Evolutionary conservation across 306 rosid species (phyloP), one percentile per base, ranked within the genome.

Genomic region (peach (Prunus persica)): DNA sequence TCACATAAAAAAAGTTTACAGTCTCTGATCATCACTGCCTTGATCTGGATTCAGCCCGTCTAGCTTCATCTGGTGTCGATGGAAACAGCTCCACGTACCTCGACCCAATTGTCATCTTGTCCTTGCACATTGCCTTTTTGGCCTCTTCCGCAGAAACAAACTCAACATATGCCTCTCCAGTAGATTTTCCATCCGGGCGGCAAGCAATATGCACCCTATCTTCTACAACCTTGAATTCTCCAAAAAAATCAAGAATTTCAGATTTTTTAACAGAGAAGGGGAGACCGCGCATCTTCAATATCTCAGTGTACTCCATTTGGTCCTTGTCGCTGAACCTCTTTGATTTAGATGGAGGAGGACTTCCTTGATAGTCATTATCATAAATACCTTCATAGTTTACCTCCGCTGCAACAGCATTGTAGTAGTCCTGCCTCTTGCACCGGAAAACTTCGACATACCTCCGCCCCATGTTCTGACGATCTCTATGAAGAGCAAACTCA

Each of bases 71-170:
- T 22, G 92, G 89, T 69, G 99, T 96, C 25, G 99, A 96, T 55
- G 99, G 99, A 77, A 96, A 96, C 88, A 96, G 87, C 87, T 96
- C 99, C 83, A 92, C 98, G 67, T 96, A 96, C 90, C 99, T 92
- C 50, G 99, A 92, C 52, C 99, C 99, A 25, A 96, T 96, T 41
- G 92, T 92, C 98, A 91, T 96, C 90, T 96, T 96, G 83, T 96
- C 99, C 87, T 87, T 96, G 87, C 85, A 62, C 98, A 96, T 96
- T 24, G 99, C 98, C 67, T 79, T 87, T 87, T 89, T 92, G 6
- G 99, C 99, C 87, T 96, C 98, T 8, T 91, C 99, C 8, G 79
- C 77, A 24, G 99, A 91, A 16, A 78, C 82, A 84, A 96, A 96
- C 91, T 96, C 99, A 57, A 93, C 99, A 47, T 83, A 96, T 41